Conservation (phyloP, 1,284 basidiomycete genomes). For the Caloboletus firmus region DNA sequence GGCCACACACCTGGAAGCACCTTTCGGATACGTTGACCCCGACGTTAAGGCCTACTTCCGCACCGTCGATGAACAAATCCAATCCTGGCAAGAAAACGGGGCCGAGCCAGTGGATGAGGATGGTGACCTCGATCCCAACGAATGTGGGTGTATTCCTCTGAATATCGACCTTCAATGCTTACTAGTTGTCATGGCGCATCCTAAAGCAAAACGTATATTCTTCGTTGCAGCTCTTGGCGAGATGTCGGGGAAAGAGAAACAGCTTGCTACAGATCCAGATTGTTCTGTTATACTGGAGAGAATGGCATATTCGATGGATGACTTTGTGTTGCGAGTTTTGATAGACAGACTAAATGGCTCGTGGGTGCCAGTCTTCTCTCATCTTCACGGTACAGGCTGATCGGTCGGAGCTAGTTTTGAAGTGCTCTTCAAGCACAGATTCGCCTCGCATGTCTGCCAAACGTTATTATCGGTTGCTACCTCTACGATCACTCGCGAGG, state of each 20-base stretch:
- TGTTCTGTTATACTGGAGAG: conserved; percentile 86
- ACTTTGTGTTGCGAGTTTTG: conserved; percentile 87
- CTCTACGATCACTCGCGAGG: conserved; percentile 83
- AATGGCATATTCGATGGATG: conserved; percentile 89
- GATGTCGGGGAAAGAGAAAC: conserved; percentile 83
- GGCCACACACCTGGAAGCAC: conserved; percentile 63
- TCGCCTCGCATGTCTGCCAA: conserved; percentile 91
- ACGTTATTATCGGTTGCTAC: conserved; percentile 74
- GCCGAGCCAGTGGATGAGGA: conserved; percentile 41
- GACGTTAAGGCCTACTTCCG: conserved; percentile 91
- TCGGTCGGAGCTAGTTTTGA: conserved; percentile 51
- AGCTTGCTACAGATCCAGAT: conserved; percentile 88
- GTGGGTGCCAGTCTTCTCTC: conserved; percentile 50
- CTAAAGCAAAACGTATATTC: conserved; percentile 76
- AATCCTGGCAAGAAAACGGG: conserved; percentile 72
- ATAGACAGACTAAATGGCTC: conserved; percentile 82
- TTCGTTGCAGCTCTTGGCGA: conserved; percentile 82
- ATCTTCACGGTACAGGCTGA: conserved; percentile 3
- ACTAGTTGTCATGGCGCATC: conserved; percentile 3
- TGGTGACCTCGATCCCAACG: conserved; percentile 64
- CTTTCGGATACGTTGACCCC: conserved; percentile 84
- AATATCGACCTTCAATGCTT: neutral
- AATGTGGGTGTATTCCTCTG: conserved; percentile 51
- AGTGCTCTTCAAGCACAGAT: conserved; percentile 72
- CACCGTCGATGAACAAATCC: conserved; percentile 82